Percentiles rank a stretch among this genome's conserved stretches.
Conservation (phyloP, 495 filamentous ascomycete genomes). For the Aspergillus ostianus region DNA sequence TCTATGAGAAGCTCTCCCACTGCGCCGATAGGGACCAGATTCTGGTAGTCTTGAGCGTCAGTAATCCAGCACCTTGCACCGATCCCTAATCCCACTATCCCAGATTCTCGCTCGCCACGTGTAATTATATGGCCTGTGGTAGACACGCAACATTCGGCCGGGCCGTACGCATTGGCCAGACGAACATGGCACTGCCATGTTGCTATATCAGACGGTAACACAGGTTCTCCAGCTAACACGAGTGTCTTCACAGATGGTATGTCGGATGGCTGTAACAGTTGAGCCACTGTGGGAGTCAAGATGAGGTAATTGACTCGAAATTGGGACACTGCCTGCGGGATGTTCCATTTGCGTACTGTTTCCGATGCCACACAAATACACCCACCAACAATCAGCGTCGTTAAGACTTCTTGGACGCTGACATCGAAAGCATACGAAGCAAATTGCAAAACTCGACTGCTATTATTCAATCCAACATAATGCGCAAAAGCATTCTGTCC, state of each 20-base stretch:
- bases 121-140: conserved; percentile 18
- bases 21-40: conserved; percentile 32
- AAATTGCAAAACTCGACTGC: conserved; percentile 7
- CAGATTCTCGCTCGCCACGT: conserved; percentile 15
- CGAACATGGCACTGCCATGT: neutral
- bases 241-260: neutral
- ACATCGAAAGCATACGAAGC: conserved; percentile 21
- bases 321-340: neutral
- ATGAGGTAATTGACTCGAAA: neutral
- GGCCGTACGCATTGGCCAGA: conserved; percentile 35
- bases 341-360: conserved; percentile 4
- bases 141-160: conserved; percentile 23
- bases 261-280: neutral
- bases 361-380: conserved; percentile 19
- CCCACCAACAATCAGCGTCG: conserved; percentile 7
- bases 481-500: neutral
- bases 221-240: neutral
- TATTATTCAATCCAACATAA: neutral
- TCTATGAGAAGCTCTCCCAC: conserved; percentile 41
- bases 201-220: neutral
- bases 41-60: conserved; percentile 23
- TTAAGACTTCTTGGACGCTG: conserved; percentile 6
- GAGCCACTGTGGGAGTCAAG: conserved; percentile 16
- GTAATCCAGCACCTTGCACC: conserved; percentile 27
- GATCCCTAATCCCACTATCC: neutral